Conservation (phyloP, 148 eudicot species). For the Persicaria tinctoria region DNA sequence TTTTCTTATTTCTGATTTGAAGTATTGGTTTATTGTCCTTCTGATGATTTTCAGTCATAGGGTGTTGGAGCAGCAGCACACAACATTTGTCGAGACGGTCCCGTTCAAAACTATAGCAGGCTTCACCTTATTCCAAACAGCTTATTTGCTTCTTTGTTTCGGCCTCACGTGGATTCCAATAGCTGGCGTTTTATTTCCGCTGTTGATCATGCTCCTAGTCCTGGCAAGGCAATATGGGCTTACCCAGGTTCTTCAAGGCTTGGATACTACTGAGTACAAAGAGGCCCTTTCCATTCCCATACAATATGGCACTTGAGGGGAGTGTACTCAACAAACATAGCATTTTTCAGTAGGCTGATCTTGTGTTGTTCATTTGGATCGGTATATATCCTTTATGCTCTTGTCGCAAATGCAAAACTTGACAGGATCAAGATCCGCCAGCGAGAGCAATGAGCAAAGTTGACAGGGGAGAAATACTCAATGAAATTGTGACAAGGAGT, state of each 20-base stretch:
- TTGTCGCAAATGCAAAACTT: conserved; percentile 11
- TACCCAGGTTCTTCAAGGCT: conserved; percentile 84
- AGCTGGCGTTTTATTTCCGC: conserved; percentile 93
- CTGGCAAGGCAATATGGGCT: conserved; percentile 80
- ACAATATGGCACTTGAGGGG: conserved; percentile 63
- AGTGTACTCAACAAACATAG: conserved; percentile 11
- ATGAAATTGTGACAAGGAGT: conserved; percentile 69
- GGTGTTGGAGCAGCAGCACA: conserved; percentile 77
- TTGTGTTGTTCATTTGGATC: not conserved
- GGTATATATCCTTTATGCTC: not conserved
- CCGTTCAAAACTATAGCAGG: conserved; percentile 74
- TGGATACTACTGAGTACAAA: conserved; percentile 97
- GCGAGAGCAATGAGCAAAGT: conserved; percentile 22
- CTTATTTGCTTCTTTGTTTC: conserved; percentile 74
- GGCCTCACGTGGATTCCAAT: conserved; percentile 97
- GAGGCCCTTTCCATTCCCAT: conserved; percentile 67
- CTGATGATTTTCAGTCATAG: conserved; percentile 24
- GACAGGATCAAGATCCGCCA: conserved; percentile 42
- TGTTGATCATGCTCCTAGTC: conserved; percentile 94
- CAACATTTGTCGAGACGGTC: conserved; percentile 83
- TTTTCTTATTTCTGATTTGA: not conserved
- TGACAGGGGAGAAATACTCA: conserved; percentile 59
- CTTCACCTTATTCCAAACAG: conserved; percentile 83
- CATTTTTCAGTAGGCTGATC: too few species aligned
- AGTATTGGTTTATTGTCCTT: not conserved